Evolutionary conservation across 2,329 filamentous ascomycete species (phyloP).

Genomic region (Acephala macrosclerotiorum): DNA sequence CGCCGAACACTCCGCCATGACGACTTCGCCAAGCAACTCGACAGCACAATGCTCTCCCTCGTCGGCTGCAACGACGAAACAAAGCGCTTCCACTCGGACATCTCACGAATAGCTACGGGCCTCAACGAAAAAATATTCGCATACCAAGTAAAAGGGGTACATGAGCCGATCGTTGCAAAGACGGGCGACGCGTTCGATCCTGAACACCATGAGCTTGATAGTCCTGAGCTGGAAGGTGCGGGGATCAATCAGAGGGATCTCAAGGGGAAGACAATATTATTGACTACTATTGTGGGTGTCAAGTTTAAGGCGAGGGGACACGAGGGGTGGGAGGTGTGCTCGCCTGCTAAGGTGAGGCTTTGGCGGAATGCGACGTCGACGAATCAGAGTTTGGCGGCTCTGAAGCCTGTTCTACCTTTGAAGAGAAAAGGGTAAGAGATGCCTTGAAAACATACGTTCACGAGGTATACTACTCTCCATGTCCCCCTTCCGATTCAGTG

Average conservation of each 20-base stretch:
- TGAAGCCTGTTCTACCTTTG: neutral
- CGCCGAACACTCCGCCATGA: neutral
- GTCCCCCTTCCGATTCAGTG: too few species aligned
- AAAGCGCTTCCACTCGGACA: neutral
- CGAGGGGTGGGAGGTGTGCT: slow-evolving; percentile 12
- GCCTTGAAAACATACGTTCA: neutral
- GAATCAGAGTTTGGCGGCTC: neutral
- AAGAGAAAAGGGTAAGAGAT: neutral
- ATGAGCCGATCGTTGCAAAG: neutral
- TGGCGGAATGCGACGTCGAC: neutral
- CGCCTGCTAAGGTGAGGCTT: slow-evolving; percentile 13
- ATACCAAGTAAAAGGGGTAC: neutral
- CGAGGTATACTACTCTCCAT: too few species aligned
- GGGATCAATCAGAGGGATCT: neutral
- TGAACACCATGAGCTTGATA: neutral
- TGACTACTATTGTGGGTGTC: slow-evolving; percentile 14
- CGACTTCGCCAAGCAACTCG: slow-evolving; percentile 1
- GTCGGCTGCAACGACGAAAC: slow-evolving; percentile 9
- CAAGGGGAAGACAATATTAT: slow-evolving; percentile 1
- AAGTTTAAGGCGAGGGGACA: neutral
- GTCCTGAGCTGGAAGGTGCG: neutral
- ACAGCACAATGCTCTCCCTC: slow-evolving; percentile 13
- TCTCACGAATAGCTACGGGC: slow-evolving; percentile 4
- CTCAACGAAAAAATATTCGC: slow-evolving; percentile 11
- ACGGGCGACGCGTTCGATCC: neutral